Base-by-base conservation (phyloP, 2,329 filamentous ascomycete genomes). In the Claviceps africana region DNA sequence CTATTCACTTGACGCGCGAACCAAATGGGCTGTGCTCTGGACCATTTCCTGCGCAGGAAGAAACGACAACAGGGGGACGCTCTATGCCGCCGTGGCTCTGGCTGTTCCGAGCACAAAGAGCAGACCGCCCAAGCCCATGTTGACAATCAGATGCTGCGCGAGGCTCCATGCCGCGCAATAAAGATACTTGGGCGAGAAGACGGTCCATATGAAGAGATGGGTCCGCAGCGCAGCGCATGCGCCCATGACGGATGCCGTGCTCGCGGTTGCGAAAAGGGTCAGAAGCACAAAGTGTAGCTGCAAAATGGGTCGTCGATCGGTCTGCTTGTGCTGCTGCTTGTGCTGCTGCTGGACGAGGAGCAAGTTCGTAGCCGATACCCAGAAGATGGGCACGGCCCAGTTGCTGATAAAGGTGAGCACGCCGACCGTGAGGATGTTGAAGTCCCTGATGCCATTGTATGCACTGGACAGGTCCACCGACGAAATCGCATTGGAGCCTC, bases 121-220 rank as follows among this genome's bases (percentile, higher is more conserved):
- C 39, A 78, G 51, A 31, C 80, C 74, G 1, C 81, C 82, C 44
- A 84, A 58, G 5, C 77, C 71, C 35, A 90, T 60, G 65, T 91
- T 89, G 44, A 91, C 72, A 39, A 77, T 64, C 55, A 90, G 64
- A 77, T 98, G 91, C 71, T 90, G 88, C 8, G 80, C 86, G 46
- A 91, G 63, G 56, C 79, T 82, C 94, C 93, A 98, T 15, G 85
- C 88, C 74, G 93, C 85, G 57, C 82, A 86, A 65, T 95, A 98
- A 58, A 98, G 70, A 66, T 90, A 97, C 67, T 97, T 98, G 0
- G 93, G 93, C 57, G 88, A 95, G 67, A 98, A 98, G 11, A 98
- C 93, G 0, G 91, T 97, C 93, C 93, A 98, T 56, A 98, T 90
- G 65, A 98, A 98, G 53, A 98, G 67, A 73, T 98, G 93, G 31